Base-by-base conservation (phyloP, 495 filamentous ascomycete species). In the Halenospora varia region DNA sequence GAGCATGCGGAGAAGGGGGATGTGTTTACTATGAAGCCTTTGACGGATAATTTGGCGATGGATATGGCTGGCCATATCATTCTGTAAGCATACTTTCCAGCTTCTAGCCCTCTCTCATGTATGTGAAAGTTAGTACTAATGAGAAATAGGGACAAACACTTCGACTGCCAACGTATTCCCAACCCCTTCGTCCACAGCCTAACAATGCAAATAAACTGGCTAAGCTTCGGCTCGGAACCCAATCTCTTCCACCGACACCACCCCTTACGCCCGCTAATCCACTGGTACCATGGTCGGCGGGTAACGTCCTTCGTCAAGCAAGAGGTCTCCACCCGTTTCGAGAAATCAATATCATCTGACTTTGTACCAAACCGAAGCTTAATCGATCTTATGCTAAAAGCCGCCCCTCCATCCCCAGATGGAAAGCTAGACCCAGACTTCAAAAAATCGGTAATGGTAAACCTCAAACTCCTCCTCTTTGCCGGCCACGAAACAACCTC, bases 401-500 rank as follows among this genome's bases (percentile, higher is more conserved):
- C 10, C 1, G 25, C 4, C 29, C 13, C 4, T 35, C 13, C 29
- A 13, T 4, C 4, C 29, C 4, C 4, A 4, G 6, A 6, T 13
- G 29, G 13, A 35, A 35, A 6, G 29, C 29, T 35, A 6, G 23
- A 51, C 4, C 13, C 10, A 13, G 1, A 1, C 9, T 25, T n/a
- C 23, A n/a, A 51, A 4, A 22, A 25, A 19, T 25, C 17, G 8
- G 6, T 4, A 8, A 46, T 46, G 8, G 19, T 8, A 17, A 6
- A 46, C 4, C 4, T 45, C n/a, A 73, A 73, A 40, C 71, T 73
- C 0, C 78, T 80, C 55, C 63, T 82, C 2, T 74, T 79, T 41
- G 73, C 74, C 2, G 77, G 77, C 1, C 75, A 78, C 54, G 74
- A 77, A 48, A 78, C 77, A 0, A 77, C 75, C 8, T 69, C 69